These are phyloP conservation scores for Fusarium lateritium DNA, from an alignment of 2,329 filamentous ascomycete species.

Conservation along the genomic window DNA sequence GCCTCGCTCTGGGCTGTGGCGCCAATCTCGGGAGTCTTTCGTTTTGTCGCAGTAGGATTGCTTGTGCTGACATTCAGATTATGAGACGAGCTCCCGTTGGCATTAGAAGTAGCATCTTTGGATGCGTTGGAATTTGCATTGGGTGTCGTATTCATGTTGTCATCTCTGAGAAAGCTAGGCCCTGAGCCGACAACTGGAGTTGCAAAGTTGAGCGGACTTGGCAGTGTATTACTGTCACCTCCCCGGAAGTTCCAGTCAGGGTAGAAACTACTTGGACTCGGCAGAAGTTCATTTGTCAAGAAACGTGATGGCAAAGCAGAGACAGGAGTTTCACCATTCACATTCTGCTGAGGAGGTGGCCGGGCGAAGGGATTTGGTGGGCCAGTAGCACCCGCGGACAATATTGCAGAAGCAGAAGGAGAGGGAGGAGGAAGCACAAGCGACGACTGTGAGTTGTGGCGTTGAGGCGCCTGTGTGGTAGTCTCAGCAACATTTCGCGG, in stretches of 20 bases:
- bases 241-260: conserved; percentile 87
- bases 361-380: conserved; percentile 96
- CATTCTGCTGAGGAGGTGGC: conserved; percentile 80
- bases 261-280: conserved; percentile 93
- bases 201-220: conserved; percentile 92
- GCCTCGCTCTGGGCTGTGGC: conserved; percentile 59
- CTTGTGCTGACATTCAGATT: conserved; percentile 42
- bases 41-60: conserved; percentile 58
- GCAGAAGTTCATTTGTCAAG: conserved; percentile 87
- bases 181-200: conserved; percentile 79
- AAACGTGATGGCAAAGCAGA: conserved; percentile 94
- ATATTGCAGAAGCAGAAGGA: conserved; percentile 85
- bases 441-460: conserved; percentile 71
- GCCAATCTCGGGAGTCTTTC: conserved; percentile 70
- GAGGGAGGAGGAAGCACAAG: conserved; percentile 94
- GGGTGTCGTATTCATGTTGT: conserved; percentile 52
- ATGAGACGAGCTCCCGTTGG: conserved; percentile 31
- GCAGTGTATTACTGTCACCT: conserved; percentile 85
- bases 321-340: conserved; percentile 78
- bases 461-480: conserved; percentile 68
- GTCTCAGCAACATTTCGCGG: conserved; percentile 71
- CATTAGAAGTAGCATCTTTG: conserved; percentile 17
- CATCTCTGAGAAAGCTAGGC: conserved; percentile 74
- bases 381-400: conserved; percentile 92
- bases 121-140: conserved; percentile 31